A percentile compares a stretch with the other conserved stretches of the same genome.
phyloP scores from a whole-genome alignment of 2,329 filamentous ascomycete species.

The Stagonosporopsis tanaceti region DNA sequence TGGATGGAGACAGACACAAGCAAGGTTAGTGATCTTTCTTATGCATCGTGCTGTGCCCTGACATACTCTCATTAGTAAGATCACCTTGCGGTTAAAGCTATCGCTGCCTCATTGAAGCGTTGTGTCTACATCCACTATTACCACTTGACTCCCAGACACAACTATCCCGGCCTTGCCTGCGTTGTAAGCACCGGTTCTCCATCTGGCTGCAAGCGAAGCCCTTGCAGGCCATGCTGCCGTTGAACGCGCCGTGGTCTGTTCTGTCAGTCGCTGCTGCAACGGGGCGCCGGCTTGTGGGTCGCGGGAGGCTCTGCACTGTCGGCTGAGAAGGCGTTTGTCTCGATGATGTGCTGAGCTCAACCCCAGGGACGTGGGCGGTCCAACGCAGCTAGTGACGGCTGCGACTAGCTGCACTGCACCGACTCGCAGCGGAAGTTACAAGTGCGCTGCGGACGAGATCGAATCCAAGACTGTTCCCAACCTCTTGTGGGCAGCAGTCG shows the following conservation, averaged over 20 bases:
- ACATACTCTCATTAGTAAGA: constrained; percentile 17
- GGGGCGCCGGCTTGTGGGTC: constrained; percentile 24
- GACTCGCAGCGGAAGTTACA: constrained; percentile 37
- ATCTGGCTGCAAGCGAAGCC: constrained; percentile 25
- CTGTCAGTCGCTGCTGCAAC: constrained; percentile 17
- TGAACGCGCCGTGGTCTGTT: constrained; percentile 23
- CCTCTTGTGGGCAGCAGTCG: constrained; percentile 21
- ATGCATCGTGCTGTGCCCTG: constrained; percentile 25
- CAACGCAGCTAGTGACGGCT: constrained; percentile 30
- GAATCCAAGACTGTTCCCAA: constrained; percentile 32
- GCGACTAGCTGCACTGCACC: constrained; percentile 31
- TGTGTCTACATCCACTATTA: not conserved
- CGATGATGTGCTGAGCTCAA: constrained; percentile 21
- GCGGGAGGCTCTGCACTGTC: constrained; percentile 22
- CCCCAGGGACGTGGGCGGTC: constrained; percentile 25
- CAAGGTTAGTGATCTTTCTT: constrained; percentile 29
- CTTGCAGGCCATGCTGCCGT: constrained; percentile 38
- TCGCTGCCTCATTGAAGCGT: constrained; percentile 5
- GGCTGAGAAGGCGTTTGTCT: constrained; percentile 23
- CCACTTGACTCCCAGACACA: constrained; percentile 27
- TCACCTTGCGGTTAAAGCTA: constrained; percentile 17
- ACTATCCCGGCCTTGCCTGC: constrained; percentile 22
- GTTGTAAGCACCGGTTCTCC: constrained; percentile 6
- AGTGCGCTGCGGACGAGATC: constrained; percentile 31
- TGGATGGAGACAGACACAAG: constrained; percentile 21